These are phyloP conservation scores for Gynandropsis gynandra DNA, from an alignment of 345 rosid species.

Conservation along the genomic window DNA sequence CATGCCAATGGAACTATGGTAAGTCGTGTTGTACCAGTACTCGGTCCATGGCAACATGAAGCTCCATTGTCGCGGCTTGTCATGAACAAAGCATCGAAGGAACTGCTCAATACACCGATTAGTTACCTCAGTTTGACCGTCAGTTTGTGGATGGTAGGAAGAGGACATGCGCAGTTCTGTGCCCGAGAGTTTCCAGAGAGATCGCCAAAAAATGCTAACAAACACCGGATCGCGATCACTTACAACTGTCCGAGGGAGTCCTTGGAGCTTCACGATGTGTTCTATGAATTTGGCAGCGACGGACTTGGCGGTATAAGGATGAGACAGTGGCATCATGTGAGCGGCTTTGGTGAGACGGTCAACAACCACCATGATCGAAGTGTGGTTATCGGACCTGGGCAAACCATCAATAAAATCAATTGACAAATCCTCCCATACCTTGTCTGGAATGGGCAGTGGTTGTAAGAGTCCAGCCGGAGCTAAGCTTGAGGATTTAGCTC, in stretches of 20 bases:
- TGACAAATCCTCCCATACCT: not conserved
- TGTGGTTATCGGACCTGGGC: not conserved
- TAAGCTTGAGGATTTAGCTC: not conserved
- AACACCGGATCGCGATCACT: not conserved
- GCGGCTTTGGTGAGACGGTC: not conserved
- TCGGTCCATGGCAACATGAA: not conserved
- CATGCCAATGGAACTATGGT: not conserved
- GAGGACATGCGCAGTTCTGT: not conserved
- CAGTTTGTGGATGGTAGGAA: constrained; percentile 4
- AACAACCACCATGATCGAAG: not conserved
- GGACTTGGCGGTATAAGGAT: not conserved
- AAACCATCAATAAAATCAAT: not conserved
- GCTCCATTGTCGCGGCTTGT: not conserved
- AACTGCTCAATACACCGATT: constrained; percentile 7
- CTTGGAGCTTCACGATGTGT: not conserved
- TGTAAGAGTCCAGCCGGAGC: not conserved
- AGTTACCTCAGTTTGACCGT: not conserved
- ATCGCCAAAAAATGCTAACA: not conserved
- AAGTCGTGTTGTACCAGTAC: not conserved
- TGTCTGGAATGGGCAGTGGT: not conserved
- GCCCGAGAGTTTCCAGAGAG: not conserved
- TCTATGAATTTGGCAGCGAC: not conserved
- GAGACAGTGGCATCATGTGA: not conserved
- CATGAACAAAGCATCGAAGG: not conserved
- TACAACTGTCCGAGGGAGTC: not conserved